Evolutionary conservation across 176 grass and related monocot species (phyloP).

Genomic region (Oryza meyeriana): DNA sequence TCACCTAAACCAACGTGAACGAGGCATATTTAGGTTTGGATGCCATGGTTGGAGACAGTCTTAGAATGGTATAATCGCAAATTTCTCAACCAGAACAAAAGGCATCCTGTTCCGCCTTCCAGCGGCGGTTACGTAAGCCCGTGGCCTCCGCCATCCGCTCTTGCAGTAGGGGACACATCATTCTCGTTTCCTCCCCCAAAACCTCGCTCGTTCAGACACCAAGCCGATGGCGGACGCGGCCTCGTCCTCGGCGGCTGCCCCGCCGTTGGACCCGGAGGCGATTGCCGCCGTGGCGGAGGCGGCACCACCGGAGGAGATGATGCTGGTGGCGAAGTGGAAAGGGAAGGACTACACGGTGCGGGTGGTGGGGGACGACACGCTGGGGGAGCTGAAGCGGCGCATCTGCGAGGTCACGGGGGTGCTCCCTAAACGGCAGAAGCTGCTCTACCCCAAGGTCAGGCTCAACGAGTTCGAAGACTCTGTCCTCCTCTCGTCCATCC

Average conservation of each 20-base stretch:
- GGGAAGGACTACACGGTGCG: constrained; percentile 80
- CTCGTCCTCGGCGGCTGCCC: constrained; percentile 26
- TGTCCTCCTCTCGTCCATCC: constrained; percentile 67
- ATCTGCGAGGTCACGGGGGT: constrained; percentile 90
- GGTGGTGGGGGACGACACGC: constrained; percentile 83
- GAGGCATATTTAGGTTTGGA: too few species aligned
- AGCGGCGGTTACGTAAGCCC: too few species aligned
- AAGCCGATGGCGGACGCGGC: constrained; percentile 41
- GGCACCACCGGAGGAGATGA: constrained; percentile 72
- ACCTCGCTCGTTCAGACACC: neutral
- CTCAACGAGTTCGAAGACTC: constrained; percentile 63
- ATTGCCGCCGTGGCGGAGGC: constrained; percentile 32
- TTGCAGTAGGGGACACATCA: too few species aligned
- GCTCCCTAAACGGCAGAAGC: constrained; percentile 86
- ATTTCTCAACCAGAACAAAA: too few species aligned
- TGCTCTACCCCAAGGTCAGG: constrained; percentile 83
- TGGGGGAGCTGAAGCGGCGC: constrained; percentile 86
- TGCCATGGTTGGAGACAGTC: too few species aligned
- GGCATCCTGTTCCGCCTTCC: too few species aligned
- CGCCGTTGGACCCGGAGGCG: constrained; percentile 18
- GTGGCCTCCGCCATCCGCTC: too few species aligned
- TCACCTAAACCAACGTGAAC: too few species aligned
- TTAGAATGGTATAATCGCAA: too few species aligned
- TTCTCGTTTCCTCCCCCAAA: neutral
- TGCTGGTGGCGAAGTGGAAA: constrained; percentile 70